Conservation (phyloP, 1,139 yeast species). For the Zygosaccharomyces sapae region DNA sequence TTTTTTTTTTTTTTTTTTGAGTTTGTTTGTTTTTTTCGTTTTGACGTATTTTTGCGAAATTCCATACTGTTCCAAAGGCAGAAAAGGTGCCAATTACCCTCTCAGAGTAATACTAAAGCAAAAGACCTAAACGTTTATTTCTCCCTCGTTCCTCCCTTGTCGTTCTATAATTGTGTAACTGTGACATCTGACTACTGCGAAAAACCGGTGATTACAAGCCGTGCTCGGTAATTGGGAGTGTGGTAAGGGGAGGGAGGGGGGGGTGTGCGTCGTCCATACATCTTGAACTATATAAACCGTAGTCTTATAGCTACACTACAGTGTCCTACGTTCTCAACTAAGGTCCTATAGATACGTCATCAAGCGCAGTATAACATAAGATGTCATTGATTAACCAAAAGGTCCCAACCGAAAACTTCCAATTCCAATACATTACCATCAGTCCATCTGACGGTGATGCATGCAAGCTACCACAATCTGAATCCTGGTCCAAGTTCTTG, state of each 20-base stretch:
- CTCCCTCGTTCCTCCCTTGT: too few species aligned
- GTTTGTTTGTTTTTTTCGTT: background rate
- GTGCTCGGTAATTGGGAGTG: too few species aligned
- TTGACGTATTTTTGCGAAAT: background rate
- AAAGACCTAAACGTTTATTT: too few species aligned
- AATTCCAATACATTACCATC: conserved; percentile 30
- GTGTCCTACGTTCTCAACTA: too few species aligned
- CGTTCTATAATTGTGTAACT: too few species aligned
- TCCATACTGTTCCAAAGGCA: background rate
- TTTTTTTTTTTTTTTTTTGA: background rate
- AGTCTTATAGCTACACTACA: too few species aligned
- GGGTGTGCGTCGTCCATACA: too few species aligned
- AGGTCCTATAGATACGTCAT: background rate
- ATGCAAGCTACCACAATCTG: conserved; percentile 31
- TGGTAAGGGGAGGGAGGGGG: too few species aligned
- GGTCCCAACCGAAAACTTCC: conserved; percentile 24
- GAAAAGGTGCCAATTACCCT: background rate
- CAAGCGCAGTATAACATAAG: conserved; percentile 3
- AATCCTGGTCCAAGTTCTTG: conserved; percentile 28
- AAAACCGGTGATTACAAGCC: too few species aligned
- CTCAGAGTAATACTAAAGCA: conserved; percentile 2
- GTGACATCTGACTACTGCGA: too few species aligned
- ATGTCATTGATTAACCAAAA: conserved; percentile 23
- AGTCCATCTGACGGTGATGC: conserved; percentile 24
- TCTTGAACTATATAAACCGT: too few species aligned